Evolutionary conservation across 495 filamentous ascomycete genomes (phyloP), one percentile per base, ranked within the genome.

Genomic region (Tuber indicum): DNA sequence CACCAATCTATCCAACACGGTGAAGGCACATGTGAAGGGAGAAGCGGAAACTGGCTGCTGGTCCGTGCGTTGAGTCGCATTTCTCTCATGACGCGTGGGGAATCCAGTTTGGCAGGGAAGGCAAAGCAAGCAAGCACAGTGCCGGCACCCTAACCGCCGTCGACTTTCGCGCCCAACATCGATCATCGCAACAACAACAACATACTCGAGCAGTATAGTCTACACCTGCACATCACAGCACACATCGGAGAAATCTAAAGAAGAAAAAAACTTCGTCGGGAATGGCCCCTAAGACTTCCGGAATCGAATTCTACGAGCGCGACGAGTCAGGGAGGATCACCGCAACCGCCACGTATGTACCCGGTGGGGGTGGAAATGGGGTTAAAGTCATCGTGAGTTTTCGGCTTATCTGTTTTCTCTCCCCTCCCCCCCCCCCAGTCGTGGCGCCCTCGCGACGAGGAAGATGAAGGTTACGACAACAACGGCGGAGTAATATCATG

Each of bases 261-360:
- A 23, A 7, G 43, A 43, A 44, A 71, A 52, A 71, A 52, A 75
- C 21, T 32, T n/a, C 19, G 39, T 46, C 62, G 26, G 32, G 39
- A 36, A 80, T 79, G 77, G 71, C 73, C 46, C 39, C 62, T 46
- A 49, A 46, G n/a, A 16, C 66, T 52, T 69, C 46, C 45, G 75
- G 74, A 14, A 74, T 83, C 21, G 79, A 85, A 75, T 81, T 86
- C 43, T 71, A 78, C 7, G 89, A 90, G 82, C 77, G 78, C 42
- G 88, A 90, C 78, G 86, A 88, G 78, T 86, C 88, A 17, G 88
- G 88, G 43, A 85, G 86, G 75, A 79, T 88, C 16, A 83, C 85
- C 5, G 85, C 88, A 2, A 85, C 86, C 9, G 89, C 89, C 78
- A 80, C 89, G 36, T 73, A 78, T 39, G 83, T 77, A 23, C 66